A percentile compares a stretch with the other conserved stretches of the same genome.
These are phyloP conservation scores for Vigna mungo DNA, from an alignment of 306 rosid genomes.

Conservation along the genomic window DNA sequence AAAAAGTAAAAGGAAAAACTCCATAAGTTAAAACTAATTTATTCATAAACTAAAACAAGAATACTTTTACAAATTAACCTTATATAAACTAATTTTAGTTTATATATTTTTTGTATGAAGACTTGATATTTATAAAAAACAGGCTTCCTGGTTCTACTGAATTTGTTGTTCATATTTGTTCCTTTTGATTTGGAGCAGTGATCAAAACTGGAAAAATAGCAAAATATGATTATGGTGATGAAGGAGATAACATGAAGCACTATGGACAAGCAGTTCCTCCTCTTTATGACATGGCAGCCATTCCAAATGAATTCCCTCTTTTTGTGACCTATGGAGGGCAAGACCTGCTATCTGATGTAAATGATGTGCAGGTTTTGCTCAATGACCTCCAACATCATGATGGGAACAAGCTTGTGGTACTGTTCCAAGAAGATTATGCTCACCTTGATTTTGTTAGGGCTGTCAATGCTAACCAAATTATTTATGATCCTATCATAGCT, in stretches of 20 bases:
- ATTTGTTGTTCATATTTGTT: conserved; percentile 11
- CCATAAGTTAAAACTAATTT: too few species aligned
- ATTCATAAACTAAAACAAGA: too few species aligned
- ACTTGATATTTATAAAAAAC: too few species aligned
- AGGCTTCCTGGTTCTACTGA: neutral
- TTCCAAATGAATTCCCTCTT: conserved; percentile 69
- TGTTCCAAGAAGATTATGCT: conserved; percentile 60
- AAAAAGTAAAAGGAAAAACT: too few species aligned
- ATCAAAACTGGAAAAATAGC: conserved; percentile 56
- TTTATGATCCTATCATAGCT: conserved; percentile 63
- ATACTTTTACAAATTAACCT: too few species aligned
- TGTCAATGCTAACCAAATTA: conserved; percentile 60
- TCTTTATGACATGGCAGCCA: conserved; percentile 54
- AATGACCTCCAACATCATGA: conserved; percentile 59
- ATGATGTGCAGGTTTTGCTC: conserved; percentile 63
- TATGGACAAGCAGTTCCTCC: conserved; percentile 74
- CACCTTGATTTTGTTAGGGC: conserved; percentile 69
- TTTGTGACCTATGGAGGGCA: conserved; percentile 60
- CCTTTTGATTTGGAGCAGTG: conserved; percentile 53
- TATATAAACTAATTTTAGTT: too few species aligned
- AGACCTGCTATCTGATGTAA: conserved; percentile 60
- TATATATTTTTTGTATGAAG: too few species aligned
- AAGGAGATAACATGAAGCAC: conserved; percentile 53
- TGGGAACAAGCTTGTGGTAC: conserved; percentile 52
- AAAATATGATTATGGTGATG: conserved; percentile 60